Base-by-base conservation (phyloP, 2,329 filamentous ascomycete species). In the Diplodia intermedia region DNA sequence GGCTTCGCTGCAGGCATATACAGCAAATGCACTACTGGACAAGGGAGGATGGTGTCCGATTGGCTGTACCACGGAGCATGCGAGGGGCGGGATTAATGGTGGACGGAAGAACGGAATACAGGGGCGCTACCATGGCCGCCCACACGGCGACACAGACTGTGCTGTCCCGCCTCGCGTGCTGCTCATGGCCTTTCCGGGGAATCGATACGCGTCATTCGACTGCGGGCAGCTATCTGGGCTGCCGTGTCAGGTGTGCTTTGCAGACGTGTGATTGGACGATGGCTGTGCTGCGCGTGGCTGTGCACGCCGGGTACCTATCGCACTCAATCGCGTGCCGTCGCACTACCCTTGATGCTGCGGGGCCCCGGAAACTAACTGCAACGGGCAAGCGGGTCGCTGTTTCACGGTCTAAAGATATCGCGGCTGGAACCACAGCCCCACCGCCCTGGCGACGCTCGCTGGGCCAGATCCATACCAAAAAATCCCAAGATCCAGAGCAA, bases 281-380 rank as follows among this genome's bases (percentile, higher is more conserved):
- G 56, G 56, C 56, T 61, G 56, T 61, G 56, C 40, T 33, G 40
- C 40, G 56, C 14, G 56, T 47, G 56, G 56, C 56, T 49, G 56
- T 61, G 56, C n/a, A 15, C 6, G 3, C 40, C 18, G 12, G 23
- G 23, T 23, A 23, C 23, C 20, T 33, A 49, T 49, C 40, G 56
- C 33, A 33, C 18, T 33, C 15, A 33, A 38, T 49, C 40, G 40
- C 47, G 40, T 61, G 56, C 56, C 14, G 12, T 33, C 11, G 20
- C 18, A 18, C 56, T 20, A 15, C 1, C 26, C 29, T 26, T 26
- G 23, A 12, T 8, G 4, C 56, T 33, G 56, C 23, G 38, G 40
- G 40, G 40, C 26, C 40, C 40, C 40, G 23, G 36, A 23, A 61
- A n/a, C 38, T 61, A 61, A 7, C 56, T 33, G 23, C 9, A 49